Base-by-base conservation (phyloP, 768 basidiomycete genomes). In the Tubosaeta sp. region DNA sequence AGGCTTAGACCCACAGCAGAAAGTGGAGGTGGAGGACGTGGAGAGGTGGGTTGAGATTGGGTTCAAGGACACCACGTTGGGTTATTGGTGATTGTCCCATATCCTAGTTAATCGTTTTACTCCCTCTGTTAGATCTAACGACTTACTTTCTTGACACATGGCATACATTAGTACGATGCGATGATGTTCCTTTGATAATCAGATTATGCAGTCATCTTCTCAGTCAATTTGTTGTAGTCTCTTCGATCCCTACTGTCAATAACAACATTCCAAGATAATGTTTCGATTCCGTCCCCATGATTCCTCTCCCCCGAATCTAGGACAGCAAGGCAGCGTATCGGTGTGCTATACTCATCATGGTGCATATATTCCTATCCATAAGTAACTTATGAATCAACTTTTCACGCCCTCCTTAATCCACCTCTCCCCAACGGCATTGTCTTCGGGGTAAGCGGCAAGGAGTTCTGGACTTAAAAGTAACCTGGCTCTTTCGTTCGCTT, bases 31-130 rank as follows among this genome's bases (percentile, higher is more conserved):
- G 2, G 72, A 76, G n/a, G 76, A 75, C 6, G 74, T 78, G 3
- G 74, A 76, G 32, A 63, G 68, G 14, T 88, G 84, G 84, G 56
- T 82, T 6, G 87, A 88, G 51, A 68, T 84, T 46, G 86, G 86
- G 9, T 88, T 86, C 50, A 75, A 81, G 66, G 22, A 50, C 54
- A 16, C 46, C 51, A 55, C 69, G 3, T 72, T 85, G 14, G 88
- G 88, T 2, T 83, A 86, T 60, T 91, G 88, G 87, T 89, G 70
- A 74, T 54, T n/a, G 4, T n/a, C n/a, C 4, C 4, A 27, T 22
- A 49, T 34, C 11, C 27, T 33, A 14, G 48, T 31, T n/a, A 11
- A 22, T 39, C 34, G 4, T 19, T 38, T 38, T 11, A 17, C 17
- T 22, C 12, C 22, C 2, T 22, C 22, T 22, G 22, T 22, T 22